Percentiles rank a stretch among this genome's conserved stretches.
Conservation (phyloP, 1,284 basidiomycete genomes). For the Ceratobasidium theobromae region DNA sequence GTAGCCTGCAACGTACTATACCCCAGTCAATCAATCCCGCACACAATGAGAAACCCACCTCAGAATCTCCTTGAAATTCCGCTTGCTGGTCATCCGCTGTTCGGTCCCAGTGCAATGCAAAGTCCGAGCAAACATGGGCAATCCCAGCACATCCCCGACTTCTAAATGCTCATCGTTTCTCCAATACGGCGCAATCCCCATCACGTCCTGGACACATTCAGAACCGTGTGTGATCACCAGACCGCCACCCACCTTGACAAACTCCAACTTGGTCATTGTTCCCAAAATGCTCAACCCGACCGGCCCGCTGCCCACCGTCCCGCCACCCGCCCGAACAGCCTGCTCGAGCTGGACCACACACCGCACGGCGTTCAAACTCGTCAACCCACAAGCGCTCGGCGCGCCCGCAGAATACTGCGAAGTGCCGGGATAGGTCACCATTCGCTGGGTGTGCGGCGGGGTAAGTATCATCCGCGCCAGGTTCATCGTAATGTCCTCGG, state of each 20-base stretch:
- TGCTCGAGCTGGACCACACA: constrained; percentile 47
- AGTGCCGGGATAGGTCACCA: constrained; percentile 45
- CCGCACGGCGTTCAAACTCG: constrained; percentile 61
- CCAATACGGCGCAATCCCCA: constrained; percentile 3
- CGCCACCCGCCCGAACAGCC: constrained; percentile 1
- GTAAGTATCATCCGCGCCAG: constrained; percentile 25
- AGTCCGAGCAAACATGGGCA: background rate
- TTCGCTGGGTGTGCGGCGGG: constrained; percentile 25
- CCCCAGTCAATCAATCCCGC: background rate
- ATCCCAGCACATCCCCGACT: constrained; percentile 1
- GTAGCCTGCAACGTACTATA: constrained; percentile 11
- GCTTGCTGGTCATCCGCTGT: constrained; percentile 8
- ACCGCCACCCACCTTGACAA: constrained; percentile 40
- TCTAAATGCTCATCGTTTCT: background rate
- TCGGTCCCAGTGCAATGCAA: background rate
- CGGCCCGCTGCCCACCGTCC: constrained; percentile 38
- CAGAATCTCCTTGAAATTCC: constrained; percentile 18
- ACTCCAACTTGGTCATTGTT: constrained; percentile 33
- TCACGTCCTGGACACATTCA: constrained; percentile 45
- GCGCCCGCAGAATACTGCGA: constrained; percentile 52
- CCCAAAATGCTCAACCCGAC: constrained; percentile 44
- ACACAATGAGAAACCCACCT: background rate
- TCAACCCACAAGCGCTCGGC: constrained; percentile 60
- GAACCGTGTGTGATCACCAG: background rate
- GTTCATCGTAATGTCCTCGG: constrained; percentile 10